Conservation (phyloP, 768 basidiomycete species). For the Chalciporus piperatus region DNA sequence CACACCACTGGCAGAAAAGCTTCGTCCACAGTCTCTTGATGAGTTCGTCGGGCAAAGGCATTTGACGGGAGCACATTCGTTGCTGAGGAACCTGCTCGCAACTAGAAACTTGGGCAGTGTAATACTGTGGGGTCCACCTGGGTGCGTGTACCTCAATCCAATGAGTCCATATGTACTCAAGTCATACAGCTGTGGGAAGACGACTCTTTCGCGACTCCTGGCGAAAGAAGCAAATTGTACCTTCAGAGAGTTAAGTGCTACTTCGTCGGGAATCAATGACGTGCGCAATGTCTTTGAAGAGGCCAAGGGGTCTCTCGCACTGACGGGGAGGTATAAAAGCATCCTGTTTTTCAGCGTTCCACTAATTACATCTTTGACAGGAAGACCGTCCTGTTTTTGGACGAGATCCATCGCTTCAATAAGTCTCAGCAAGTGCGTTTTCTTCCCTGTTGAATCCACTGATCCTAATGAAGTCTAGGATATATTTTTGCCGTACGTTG, state of each 20-base stretch:
- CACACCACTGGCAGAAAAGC: constrained; percentile 66
- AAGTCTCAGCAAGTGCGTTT: constrained; percentile 59
- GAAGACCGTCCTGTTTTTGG: constrained; percentile 73
- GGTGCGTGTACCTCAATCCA: constrained; percentile 34
- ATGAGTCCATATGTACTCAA: background rate
- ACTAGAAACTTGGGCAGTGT: constrained; percentile 54
- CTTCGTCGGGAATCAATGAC: constrained; percentile 63
- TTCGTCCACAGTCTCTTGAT: constrained; percentile 60
- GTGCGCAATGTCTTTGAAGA: constrained; percentile 74
- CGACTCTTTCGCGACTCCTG: constrained; percentile 71
- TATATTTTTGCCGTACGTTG: constrained; percentile 77
- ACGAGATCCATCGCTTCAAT: constrained; percentile 83
- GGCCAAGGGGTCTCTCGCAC: constrained; percentile 59
- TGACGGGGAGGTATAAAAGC: constrained; percentile 56
- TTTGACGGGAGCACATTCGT: constrained; percentile 53
- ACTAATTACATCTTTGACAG: constrained; percentile 33
- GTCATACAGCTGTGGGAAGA: constrained; percentile 60
- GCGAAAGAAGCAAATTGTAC: constrained; percentile 55
- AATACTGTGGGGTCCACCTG: constrained; percentile 76
- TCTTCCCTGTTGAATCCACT: background rate
- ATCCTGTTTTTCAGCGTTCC: background rate
- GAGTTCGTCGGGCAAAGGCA: constrained; percentile 75
- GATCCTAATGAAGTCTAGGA: constrained; percentile 43
- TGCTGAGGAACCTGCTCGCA: constrained; percentile 53
- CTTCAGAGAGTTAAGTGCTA: constrained; percentile 80